Evolutionary conservation across 2,329 filamentous ascomycete genomes (phyloP).

Genomic region (Curvularia sp.): DNA sequence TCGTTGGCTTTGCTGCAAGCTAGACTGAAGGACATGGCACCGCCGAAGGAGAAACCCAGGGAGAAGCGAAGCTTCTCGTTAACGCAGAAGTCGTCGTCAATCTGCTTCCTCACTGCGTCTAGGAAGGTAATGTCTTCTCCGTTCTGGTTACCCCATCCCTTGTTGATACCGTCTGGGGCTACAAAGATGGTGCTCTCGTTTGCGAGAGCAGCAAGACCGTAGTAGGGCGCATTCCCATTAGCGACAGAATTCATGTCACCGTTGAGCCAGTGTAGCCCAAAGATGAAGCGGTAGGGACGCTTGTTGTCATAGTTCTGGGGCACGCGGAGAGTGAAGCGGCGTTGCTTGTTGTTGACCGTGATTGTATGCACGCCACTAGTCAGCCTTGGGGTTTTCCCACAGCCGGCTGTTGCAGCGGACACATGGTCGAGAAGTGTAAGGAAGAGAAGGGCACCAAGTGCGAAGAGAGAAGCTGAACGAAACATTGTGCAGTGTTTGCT

Average conservation of each 20-base stretch:
- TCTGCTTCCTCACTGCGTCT: slow-evolving; percentile 49
- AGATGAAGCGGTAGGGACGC: slow-evolving; percentile 54
- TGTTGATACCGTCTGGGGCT: slow-evolving; percentile 52
- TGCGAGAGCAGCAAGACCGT: slow-evolving; percentile 51
- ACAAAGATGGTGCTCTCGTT: slow-evolving; percentile 55
- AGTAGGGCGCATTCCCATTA: slow-evolving; percentile 45
- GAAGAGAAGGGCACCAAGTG: slow-evolving; percentile 16
- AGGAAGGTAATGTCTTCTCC: slow-evolving; percentile 55
- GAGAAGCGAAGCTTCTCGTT: slow-evolving; percentile 54
- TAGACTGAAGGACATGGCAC: slow-evolving; percentile 54
- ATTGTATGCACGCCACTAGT: slow-evolving; percentile 20
- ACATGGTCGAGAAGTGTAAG: slow-evolving; percentile 17
- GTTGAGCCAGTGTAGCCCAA: slow-evolving; percentile 53
- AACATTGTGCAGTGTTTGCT: slow-evolving; percentile 13
- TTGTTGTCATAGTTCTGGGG: slow-evolving; percentile 53
- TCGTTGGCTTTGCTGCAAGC: slow-evolving; percentile 53
- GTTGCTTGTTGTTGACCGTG: slow-evolving; percentile 34
- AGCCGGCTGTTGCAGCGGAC: slow-evolving; percentile 19
- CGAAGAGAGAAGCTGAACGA: slow-evolving; percentile 17
- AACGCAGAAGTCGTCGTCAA: slow-evolving; percentile 54
- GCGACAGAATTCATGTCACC: slow-evolving; percentile 50
- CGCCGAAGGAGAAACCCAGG: slow-evolving; percentile 58
- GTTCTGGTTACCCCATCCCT: slow-evolving; percentile 54
- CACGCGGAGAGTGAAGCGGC: slow-evolving; percentile 30
- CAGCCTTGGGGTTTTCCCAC: slow-evolving; percentile 24